Evolutionary conservation across 2,329 filamentous ascomycete species (phyloP).

Genomic region (Sphaerostilbella broomeana): DNA sequence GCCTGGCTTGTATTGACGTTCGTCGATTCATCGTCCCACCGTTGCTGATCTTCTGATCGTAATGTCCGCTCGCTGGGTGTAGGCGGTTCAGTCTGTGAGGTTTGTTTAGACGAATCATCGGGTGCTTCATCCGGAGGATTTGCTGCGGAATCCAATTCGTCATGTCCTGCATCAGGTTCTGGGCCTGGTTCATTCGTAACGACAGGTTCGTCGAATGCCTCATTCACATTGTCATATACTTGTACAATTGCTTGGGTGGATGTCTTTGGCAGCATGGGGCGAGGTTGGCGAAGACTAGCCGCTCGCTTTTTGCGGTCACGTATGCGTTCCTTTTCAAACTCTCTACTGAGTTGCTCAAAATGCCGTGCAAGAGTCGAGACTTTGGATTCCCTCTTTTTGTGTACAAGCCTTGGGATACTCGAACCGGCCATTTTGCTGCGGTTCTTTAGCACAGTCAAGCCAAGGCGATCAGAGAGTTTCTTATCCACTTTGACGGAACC

Average conservation of each 20-base stretch:
- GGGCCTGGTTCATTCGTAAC: constrained; percentile 44
- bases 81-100: constrained; percentile 14
- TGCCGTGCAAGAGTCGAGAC: constrained; percentile 91
- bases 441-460: constrained; percentile 57
- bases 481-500: constrained; percentile 55
- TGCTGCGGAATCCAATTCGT: constrained; percentile 16
- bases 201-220: constrained; percentile 78
- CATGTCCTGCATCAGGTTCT: constrained; percentile 15
- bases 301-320: constrained; percentile 77
- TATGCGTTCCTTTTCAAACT: constrained; percentile 91
- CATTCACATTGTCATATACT: constrained; percentile 88
- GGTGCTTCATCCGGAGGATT: constrained; percentile 23
- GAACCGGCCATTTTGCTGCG: constrained; percentile 56
- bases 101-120: constrained; percentile 19
- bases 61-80: constrained; percentile 20
- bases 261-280: constrained; percentile 76
- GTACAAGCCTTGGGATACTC: constrained; percentile 80
- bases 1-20: constrained; percentile 38
- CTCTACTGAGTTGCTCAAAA: constrained; percentile 92
- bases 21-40: constrained; percentile 24
- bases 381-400: constrained; percentile 65
- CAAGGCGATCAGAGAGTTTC: constrained; percentile 68
- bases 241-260: constrained; percentile 95
- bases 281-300: constrained; percentile 64
- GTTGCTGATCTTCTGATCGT: constrained; percentile 19